Base-by-base conservation (phyloP, 345 rosid species). In the Populus simonii region DNA sequence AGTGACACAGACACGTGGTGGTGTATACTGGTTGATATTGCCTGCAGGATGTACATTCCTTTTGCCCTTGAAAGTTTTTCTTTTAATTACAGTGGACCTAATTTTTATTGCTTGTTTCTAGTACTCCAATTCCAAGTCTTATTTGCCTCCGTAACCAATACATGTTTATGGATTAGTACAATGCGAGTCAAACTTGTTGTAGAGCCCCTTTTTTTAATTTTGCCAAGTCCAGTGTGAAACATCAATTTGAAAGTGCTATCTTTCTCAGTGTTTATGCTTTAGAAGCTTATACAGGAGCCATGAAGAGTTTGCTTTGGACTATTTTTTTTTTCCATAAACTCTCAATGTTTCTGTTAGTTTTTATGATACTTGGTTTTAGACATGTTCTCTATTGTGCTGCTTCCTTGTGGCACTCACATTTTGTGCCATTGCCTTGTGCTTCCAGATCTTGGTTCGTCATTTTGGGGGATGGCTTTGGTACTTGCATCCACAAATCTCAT, bases 401-500 rank as follows among this genome's bases (percentile, higher is more conserved):
- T 66, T 63, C 27, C 33, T 31, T 9, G 11, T 71, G 71, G 67
- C 25, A 31, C 61, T 84, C 13, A 78, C n/a, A 36, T 23, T 76
- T 25, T 74, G 18, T 53, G 18, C 15, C 23, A 35, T 72, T 78
- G 55, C 76, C 75, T 31, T 71, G 38, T 68, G 31, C 65, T 36
- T 83, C 72, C 88, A 95, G 99, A 96, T 88, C 92, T 96, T 76
- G 99, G 99, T 39, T 96, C 99, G 38, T 96, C 99, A 63, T 96
- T 96, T 86, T 96, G 99, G 99, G 99, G 99, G 81, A 96, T 96
- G 99, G 88, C 86, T 79, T 88, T 96, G 87, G 89, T 96, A 74
- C 97, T 96, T 84, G 96, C 98, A 77, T 93, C 99, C 6, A 92
- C 99, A 72, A 91, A 93, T 87, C 90, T 92, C 38, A 41, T 86